Base-by-base conservation (phyloP, 2,329 filamentous ascomycete genomes). In the Aspergillus sp. region DNA sequence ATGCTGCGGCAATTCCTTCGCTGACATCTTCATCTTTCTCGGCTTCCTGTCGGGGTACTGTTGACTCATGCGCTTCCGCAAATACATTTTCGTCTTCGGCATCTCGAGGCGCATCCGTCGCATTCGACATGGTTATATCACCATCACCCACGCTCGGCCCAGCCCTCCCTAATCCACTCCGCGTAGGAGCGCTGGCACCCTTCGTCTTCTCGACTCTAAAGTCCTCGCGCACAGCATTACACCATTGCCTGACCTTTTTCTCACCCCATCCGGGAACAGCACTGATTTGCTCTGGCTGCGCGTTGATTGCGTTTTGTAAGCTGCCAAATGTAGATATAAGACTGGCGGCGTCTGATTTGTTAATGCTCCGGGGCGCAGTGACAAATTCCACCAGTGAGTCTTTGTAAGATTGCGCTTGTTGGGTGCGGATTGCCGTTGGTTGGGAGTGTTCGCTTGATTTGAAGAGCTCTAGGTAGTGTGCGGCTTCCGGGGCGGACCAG, bases 401-500 rank as follows among this genome's bases (percentile, higher is more conserved):
- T 6, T 90, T 86, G 69, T 97, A 98, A 53, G 86, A 87, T 19
- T 88, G 89, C 2, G 90, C 87, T 74, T 96, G 92, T 65, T 91
- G 89, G 11, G 92, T 91, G 58, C 88, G 88, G 73, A 99, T 98
- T 33, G 90, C 89, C 0, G 86, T 86, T 4, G 86, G 83, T 25
- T 92, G 90, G 35, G 93, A 90, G 71, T 96, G 87, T 76, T 99
- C 95, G 68, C 92, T 96, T 1, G 89, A 90, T 75, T 99, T 99
- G 82, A 93, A 98, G 9, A 96, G 81, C 72, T 98, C 95, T 23
- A 99, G 82, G 70, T 99, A 99, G 67, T 93, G 87, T 0, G 90
- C 95, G 2, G 93, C 93, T 78, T 99, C 95, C 58, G 91, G 89
- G 15, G 93, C 90, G 6, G 90, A 93, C 95, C 95, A 99, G 77